These are phyloP conservation scores for Apiospora rasikravindrae DNA, from an alignment of 2,329 filamentous ascomycete genomes.

Conservation along the genomic window DNA sequence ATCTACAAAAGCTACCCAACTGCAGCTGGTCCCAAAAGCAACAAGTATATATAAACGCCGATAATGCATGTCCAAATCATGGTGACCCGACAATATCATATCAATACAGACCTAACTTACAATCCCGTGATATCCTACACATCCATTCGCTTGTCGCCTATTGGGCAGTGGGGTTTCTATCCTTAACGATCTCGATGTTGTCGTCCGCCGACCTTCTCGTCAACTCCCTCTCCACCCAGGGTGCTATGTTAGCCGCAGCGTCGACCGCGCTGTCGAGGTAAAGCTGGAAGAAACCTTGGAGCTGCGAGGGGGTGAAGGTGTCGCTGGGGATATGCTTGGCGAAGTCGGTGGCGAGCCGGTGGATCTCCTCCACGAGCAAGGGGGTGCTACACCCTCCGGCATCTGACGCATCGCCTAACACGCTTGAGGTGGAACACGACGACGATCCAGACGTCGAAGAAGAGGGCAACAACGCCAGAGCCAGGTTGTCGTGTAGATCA, in stretches of 20 bases:
- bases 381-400: constrained; percentile 4
- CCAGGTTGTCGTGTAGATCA: constrained; percentile 25
- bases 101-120: neutral
- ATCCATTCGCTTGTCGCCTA: neutral
- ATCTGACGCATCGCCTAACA: neutral
- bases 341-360: constrained; percentile 36
- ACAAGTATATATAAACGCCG: neutral
- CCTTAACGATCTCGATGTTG: constrained; percentile 36
- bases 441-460: neutral
- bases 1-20: neutral
- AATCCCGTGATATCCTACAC: neutral
- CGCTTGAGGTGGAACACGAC: neutral
- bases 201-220: constrained; percentile 32
- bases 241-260: constrained; percentile 33
- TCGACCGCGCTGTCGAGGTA: constrained; percentile 39
- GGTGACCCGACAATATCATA: neutral
- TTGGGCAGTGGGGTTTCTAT: constrained; percentile 23
- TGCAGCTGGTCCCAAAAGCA: too few relatives aligned
- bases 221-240: constrained; percentile 38
- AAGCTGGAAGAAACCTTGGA: constrained; percentile 43
- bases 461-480: neutral
- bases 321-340: constrained; percentile 39
- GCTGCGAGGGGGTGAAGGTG: constrained; percentile 42
- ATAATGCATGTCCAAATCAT: neutral
- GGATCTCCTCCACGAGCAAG: constrained; percentile 24